Evolutionary conservation across 2,329 filamentous ascomycete species (phyloP).

Genomic region (Emmonsia crescens): DNA sequence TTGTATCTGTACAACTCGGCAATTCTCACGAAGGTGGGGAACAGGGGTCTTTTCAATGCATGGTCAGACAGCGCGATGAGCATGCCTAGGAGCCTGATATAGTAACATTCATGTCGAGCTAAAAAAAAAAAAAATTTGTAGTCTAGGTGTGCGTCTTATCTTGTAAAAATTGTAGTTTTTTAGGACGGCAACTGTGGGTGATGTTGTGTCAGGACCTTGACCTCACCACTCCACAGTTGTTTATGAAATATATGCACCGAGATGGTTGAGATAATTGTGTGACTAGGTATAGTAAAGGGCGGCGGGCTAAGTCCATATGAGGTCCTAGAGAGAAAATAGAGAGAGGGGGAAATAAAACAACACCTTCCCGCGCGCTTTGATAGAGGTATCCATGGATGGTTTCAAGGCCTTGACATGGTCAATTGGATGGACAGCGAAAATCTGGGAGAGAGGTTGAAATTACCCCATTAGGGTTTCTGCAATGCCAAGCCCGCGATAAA

Average conservation of each 20-base stretch:
- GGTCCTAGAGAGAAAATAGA: background rate
- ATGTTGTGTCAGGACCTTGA: slow-evolving; percentile 49
- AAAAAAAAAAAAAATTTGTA: background rate
- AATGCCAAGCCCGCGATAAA: background rate
- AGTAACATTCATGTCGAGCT: background rate
- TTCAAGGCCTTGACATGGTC: background rate
- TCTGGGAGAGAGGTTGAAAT: background rate
- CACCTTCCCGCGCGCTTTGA: too few relatives aligned
- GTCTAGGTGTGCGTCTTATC: slow-evolving; percentile 38
- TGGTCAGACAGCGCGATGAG: slow-evolving; percentile 87
- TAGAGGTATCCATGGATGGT: too few relatives aligned
- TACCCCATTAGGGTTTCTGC: background rate
- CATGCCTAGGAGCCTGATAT: slow-evolving; percentile 77
- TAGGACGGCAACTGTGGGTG: slow-evolving; percentile 54
- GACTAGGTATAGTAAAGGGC: background rate
- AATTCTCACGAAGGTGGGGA: slow-evolving; percentile 64
- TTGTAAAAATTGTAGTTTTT: slow-evolving; percentile 55
- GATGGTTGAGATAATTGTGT: background rate
- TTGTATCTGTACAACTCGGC: slow-evolving; percentile 66
- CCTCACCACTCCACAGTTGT: slow-evolving; percentile 40
- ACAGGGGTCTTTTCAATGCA: slow-evolving; percentile 77
- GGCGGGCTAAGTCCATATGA: background rate
- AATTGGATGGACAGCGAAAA: background rate
- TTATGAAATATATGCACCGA: slow-evolving; percentile 11
- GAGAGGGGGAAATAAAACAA: background rate